Base-by-base conservation (phyloP, 2,329 filamentous ascomycete species). In the Epichloe glyceriae region DNA sequence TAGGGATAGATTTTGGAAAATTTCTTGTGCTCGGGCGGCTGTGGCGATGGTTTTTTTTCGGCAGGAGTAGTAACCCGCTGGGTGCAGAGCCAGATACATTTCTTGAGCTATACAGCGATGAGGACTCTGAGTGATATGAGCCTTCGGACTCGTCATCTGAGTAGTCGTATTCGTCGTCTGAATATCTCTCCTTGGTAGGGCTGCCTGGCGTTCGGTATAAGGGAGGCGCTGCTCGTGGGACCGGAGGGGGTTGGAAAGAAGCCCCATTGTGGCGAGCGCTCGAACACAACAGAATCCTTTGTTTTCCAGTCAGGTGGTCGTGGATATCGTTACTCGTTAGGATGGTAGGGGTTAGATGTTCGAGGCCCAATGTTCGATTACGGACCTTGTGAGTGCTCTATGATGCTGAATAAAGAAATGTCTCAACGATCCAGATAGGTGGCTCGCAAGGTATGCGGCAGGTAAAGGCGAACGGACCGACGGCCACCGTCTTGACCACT, bases 71-170 rank as follows among this genome's bases (percentile, higher is more conserved):
- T 7, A 70, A 62, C 51, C 69, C 65, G 11, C 67, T 70, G 3
- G 70, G 65, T 10, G 67, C 62, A 11, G 71, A 70, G 15, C 68
- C 70, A 2, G 74, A 75, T 17, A 67, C 72, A 41, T 73, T 70
- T 51, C 80, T 75, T 5, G 83, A 86, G 55, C 74, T 74, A 52
- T 52, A 73, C 65, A 58, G 72, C 69, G 49, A 72, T 62, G 46
- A 76, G 69, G 38, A 72, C 65, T 45, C 50, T 14, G 50, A 46
- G 34, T 22, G 43, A 20, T 47, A 70, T 61, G 55, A 71, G 63
- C 50, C 67, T n/a, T 69, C 61, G 4, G 69, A 69, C 46, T 73
- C 69, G 34, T 73, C 68, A 47, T 72, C 69, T 49, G 73, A 73
- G 8, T 70, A 70, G 38, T 72, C 70, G 50, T 73, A 69, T 19